Evolutionary conservation across 2,329 filamentous ascomycete genomes (phyloP).

Genomic region (Talaromyces verruculosus): DNA sequence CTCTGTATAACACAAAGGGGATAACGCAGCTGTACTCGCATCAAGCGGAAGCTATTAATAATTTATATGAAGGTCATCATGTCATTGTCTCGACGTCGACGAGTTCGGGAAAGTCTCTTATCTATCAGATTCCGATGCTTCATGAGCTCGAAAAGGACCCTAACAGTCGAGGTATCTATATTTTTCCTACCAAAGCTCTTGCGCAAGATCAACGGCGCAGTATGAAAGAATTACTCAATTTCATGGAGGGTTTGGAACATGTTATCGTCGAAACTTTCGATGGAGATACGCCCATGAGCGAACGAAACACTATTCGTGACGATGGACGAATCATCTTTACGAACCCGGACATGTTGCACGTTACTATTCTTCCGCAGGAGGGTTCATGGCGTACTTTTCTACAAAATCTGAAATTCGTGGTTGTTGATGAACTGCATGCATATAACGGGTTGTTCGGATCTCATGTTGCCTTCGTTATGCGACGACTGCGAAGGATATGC

Average conservation of each 20-base stretch:
- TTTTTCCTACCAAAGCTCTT: conserved; percentile 95
- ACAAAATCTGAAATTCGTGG: conserved; percentile 86
- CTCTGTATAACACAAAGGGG: conserved; percentile 84
- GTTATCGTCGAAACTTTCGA: conserved; percentile 90
- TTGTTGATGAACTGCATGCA: conserved; percentile 88
- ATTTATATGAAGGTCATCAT: conserved; percentile 74
- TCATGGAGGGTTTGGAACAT: conserved; percentile 74
- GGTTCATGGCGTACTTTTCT: conserved; percentile 83
- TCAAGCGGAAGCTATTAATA: conserved; percentile 91
- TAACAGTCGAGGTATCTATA: conserved; percentile 86
- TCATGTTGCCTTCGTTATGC: conserved; percentile 93
- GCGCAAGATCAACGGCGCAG: conserved; percentile 92
- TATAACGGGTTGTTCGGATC: conserved; percentile 95
- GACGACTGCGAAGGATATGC: conserved; percentile 80
- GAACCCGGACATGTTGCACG: conserved; percentile 96
- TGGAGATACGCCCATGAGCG: conserved; percentile 82
- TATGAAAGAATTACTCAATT: conserved; percentile 77
- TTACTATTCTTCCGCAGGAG: conserved; percentile 90
- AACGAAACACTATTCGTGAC: conserved; percentile 77
- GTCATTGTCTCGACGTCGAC: conserved; percentile 95
- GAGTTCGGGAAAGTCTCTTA: conserved; percentile 95
- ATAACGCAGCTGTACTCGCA: conserved; percentile 88
- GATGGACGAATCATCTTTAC: conserved; percentile 93
- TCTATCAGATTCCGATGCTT: conserved; percentile 92
- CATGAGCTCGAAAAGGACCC: conserved; percentile 78